These are phyloP conservation scores for Biscogniauxia marginata DNA, from an alignment of 2,329 filamentous ascomycete species.

Conservation along the genomic window DNA sequence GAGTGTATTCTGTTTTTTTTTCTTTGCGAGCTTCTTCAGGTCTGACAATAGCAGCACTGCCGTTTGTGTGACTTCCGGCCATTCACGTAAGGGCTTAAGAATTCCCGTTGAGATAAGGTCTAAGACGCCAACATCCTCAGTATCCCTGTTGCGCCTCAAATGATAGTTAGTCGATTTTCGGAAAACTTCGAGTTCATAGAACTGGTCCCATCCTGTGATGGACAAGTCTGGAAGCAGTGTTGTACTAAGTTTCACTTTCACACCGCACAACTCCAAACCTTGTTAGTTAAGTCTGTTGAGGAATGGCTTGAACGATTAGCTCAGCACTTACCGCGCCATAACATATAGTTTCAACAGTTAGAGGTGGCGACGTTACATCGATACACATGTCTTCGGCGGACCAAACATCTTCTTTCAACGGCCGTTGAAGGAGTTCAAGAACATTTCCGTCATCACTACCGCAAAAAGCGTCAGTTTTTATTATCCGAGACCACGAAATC, in stretches of 20 bases:
- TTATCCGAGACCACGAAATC: too few species aligned
- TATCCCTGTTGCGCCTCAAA: background rate
- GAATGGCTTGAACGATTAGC: background rate
- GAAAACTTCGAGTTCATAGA: constrained; percentile 1
- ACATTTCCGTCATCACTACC: too few species aligned
- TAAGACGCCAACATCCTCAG: background rate
- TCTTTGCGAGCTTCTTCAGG: too few species aligned
- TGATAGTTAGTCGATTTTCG: background rate
- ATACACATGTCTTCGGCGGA: background rate
- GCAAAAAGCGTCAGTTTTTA: too few species aligned
- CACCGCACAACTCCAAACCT: constrained; percentile 4
- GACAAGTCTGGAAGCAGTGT: background rate
- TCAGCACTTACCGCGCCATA: constrained; percentile 6
- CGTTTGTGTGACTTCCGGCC: background rate
- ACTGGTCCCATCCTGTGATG: constrained; percentile 1
- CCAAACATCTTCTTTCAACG: too few species aligned
- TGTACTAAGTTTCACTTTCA: constrained; percentile 2
- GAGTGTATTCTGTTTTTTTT: too few species aligned
- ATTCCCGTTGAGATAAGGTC: constrained; percentile 1
- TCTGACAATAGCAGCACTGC: too few species aligned
- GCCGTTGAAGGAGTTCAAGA: too few species aligned
- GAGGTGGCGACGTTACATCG: background rate
- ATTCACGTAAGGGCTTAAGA: background rate
- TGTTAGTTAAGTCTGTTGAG: background rate
- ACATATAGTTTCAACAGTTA: background rate